Conservation (phyloP, 441 rosid genomes). For the Breynia disticha region DNA sequence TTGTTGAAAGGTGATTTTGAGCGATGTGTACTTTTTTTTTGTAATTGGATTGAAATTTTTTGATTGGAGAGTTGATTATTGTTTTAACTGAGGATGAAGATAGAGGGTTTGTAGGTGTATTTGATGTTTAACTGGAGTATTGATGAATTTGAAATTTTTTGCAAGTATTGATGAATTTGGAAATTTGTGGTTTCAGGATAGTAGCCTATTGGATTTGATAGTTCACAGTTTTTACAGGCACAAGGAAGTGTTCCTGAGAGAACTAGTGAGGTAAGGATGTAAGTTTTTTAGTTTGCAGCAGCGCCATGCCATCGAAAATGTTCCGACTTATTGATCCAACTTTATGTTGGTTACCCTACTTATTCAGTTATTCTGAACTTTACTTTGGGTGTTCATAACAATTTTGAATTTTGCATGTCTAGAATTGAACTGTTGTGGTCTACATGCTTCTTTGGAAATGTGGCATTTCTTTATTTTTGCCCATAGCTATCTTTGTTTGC, state of each 20-base stretch:
- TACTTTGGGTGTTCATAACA: too few species aligned
- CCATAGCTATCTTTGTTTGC: too few species aligned
- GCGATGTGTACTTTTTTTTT: neutral
- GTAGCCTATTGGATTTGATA: conserved; percentile 87
- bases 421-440: too few species aligned
- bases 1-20: neutral
- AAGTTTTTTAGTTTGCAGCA: neutral
- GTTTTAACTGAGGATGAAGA: neutral
- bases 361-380: too few species aligned
- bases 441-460: too few species aligned
- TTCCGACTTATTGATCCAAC: too few species aligned
- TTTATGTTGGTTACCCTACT: too few species aligned
- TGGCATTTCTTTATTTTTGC: too few species aligned
- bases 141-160: neutral
- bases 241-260: conserved; percentile 91
- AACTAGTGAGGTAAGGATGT: conserved; percentile 81
- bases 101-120: neutral
- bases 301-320: too few species aligned
- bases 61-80: too few species aligned
- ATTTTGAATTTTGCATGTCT: too few species aligned
- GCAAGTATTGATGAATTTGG: neutral
- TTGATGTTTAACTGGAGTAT: neutral
- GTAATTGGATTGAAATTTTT: too few species aligned
- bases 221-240: conserved; percentile 96
- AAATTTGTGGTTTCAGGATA: conserved; percentile 46